phyloP scores from a whole-genome alignment of 208 protist genomes.

The Crithidia fasciculata region DNA sequence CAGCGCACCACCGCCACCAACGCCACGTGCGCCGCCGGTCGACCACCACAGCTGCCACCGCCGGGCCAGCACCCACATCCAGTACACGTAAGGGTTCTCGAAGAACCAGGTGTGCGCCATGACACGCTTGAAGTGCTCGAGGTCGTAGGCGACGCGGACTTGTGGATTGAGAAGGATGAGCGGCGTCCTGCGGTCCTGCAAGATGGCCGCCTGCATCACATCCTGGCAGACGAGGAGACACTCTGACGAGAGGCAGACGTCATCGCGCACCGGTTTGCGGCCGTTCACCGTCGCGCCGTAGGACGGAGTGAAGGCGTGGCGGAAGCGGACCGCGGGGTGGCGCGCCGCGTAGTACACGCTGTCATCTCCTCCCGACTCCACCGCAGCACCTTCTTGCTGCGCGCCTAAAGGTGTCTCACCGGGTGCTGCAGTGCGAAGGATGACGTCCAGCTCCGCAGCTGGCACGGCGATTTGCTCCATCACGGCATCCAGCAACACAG shows the following conservation, averaged over 20 bases:
- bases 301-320: slow-evolving; percentile 58
- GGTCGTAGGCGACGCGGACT: slow-evolving; percentile 70
- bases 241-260: slow-evolving; percentile 73
- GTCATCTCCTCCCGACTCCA: background rate
- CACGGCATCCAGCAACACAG: slow-evolving; percentile 5
- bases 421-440: no score
- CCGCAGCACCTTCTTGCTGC: background rate
- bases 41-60: slow-evolving; percentile 26
- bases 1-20: background rate
- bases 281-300: slow-evolving; percentile 47
- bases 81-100: slow-evolving; percentile 32
- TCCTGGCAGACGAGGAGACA: slow-evolving; percentile 75
- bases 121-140: slow-evolving; percentile 45
- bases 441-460: background rate
- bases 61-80: slow-evolving; percentile 29
- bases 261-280: slow-evolving; percentile 23
- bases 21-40: slow-evolving; percentile 6
- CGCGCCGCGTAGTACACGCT: slow-evolving; percentile 36
- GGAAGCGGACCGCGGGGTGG: slow-evolving; percentile 56
- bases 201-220: slow-evolving; percentile 54
- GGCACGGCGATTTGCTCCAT: background rate
- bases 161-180: slow-evolving; percentile 79
- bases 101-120: slow-evolving; percentile 34
- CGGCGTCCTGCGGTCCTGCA: slow-evolving; percentile 45
- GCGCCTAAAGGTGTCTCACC: no score